Base-by-base conservation (phyloP, 2,329 filamentous ascomycete species). In the Chaetomiaceae sp. region DNA sequence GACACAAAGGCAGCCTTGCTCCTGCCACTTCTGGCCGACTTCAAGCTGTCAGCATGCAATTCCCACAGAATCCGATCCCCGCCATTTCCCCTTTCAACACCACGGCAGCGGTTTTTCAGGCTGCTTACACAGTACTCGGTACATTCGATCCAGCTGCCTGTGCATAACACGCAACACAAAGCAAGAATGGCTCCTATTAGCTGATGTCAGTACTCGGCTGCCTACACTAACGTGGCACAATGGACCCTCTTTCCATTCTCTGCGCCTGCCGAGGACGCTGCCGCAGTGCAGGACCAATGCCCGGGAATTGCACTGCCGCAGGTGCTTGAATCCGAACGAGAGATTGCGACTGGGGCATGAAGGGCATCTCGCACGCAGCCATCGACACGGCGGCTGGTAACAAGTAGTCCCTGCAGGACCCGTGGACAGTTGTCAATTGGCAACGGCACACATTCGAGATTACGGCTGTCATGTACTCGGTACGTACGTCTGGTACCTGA, bases 1-100 rank as follows among this genome's bases (percentile, higher is more conserved):
- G 22, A 24, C 22, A n/a, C n/a, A n/a, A n/a, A 24, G 5, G 37
- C 33, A 11, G 27, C 26, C 15, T 6, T 26, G 41, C 46, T 40
- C 46, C 46, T 45, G 42, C 41, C 46, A 29, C 41, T 51, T 53
- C 45, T 37, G 50, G 48, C 42, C 40, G 14, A 49, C 33, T 41
- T 33, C 41, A 22, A 11, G 29, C 19, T 14, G 45, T 38, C 46
- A 49, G 47, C 38, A 56, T 56, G 55, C 55, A 51, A 57, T 57
- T 57, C 51, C 51, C 40, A 53, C 39, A 53, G 33, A 56, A 57
- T 55, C 52, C 53, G 48, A 57, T 57, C 39, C 34, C 51, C 48
- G 45, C 53, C 49, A 37, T 32, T 41, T 47, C 34, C 45, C 50
- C 49, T 54, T 48, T 47, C 12, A 12, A 24, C 34, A 22, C 14